Conservation (phyloP, 768 basidiomycete species). For the Agrocybe chaxingu region DNA sequence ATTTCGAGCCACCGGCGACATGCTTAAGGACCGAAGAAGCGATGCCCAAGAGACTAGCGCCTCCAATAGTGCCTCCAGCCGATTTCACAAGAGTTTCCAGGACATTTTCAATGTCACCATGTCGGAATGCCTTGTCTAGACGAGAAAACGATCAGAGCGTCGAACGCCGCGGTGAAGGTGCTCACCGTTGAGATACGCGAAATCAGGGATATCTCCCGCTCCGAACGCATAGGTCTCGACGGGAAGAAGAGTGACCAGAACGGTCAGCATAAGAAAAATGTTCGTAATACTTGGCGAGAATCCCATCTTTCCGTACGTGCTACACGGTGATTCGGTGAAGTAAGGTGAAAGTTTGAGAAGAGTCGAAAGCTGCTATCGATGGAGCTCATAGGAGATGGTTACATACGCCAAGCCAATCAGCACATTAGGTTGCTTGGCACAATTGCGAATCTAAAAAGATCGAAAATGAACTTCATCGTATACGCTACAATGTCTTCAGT, state of each 20-base stretch:
- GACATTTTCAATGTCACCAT: conserved; percentile 75
- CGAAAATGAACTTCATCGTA: conserved; percentile 1
- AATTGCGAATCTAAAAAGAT: neutral
- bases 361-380: neutral
- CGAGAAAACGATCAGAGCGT: conserved; percentile 3
- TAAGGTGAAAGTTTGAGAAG: conserved; percentile 1
- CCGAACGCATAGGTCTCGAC: conserved; percentile 49
- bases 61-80: conserved; percentile 40
- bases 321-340: neutral
- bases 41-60: conserved; percentile 48
- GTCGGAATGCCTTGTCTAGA: conserved; percentile 67
- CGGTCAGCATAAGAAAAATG: conserved; percentile 31
- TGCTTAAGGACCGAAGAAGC: conserved; percentile 42
- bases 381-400: neutral
- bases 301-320: conserved; percentile 16
- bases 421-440: conserved; percentile 14
- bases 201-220: conserved; percentile 71
- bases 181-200: conserved; percentile 61
- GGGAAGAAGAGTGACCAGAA: conserved; percentile 41
- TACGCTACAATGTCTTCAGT: conserved; percentile 41
- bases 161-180: conserved; percentile 1
- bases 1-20: conserved; percentile 53
- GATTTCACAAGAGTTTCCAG: conserved; percentile 58
- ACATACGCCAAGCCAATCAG: conserved; percentile 13
- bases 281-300: conserved; percentile 24